Evolutionary conservation across 2,329 filamentous ascomycete genomes (phyloP).

Genomic region (Arthroderma sp.): DNA sequence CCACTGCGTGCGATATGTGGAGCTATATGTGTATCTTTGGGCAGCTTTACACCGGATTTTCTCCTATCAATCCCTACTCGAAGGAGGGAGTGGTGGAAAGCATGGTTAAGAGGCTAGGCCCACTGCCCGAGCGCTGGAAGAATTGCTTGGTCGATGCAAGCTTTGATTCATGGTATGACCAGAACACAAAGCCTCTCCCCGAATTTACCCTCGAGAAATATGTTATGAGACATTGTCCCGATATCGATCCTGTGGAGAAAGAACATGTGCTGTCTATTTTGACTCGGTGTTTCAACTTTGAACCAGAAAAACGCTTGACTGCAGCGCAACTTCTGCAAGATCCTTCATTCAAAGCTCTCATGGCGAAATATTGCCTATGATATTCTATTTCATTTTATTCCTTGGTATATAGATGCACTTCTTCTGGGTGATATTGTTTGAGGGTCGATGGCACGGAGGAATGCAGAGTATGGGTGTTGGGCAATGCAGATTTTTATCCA

Average conservation of each 20-base stretch:
- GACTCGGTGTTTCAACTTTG: slow-evolving; percentile 15
- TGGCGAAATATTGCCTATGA: slow-evolving; percentile 18
- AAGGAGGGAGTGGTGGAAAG: slow-evolving; percentile 12
- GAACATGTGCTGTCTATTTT: slow-evolving; percentile 12
- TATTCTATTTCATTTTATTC: slow-evolving; percentile 1
- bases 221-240: background rate
- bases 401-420: too few relatives aligned
- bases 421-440: too few relatives aligned
- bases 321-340: slow-evolving; percentile 18
- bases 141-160: slow-evolving; percentile 9
- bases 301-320: slow-evolving; percentile 15
- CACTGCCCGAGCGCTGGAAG: slow-evolving; percentile 17
- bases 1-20: slow-evolving; percentile 20
- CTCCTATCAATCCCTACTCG: slow-evolving; percentile 11
- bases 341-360: slow-evolving; percentile 18
- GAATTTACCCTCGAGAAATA: background rate
- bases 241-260: slow-evolving; percentile 3
- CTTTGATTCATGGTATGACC: slow-evolving; percentile 20
- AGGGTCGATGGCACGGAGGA: too few relatives aligned
- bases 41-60: slow-evolving; percentile 14
- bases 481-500: too few relatives aligned
- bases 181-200: slow-evolving; percentile 5
- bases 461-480: too few relatives aligned
- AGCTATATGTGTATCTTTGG: slow-evolving; percentile 20
- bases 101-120: slow-evolving; percentile 15